Percentiles rank a stretch among this genome's conserved stretches.
These are phyloP conservation scores for Suillus occidentalis DNA, from an alignment of 768 basidiomycete species.

Conservation along the genomic window DNA sequence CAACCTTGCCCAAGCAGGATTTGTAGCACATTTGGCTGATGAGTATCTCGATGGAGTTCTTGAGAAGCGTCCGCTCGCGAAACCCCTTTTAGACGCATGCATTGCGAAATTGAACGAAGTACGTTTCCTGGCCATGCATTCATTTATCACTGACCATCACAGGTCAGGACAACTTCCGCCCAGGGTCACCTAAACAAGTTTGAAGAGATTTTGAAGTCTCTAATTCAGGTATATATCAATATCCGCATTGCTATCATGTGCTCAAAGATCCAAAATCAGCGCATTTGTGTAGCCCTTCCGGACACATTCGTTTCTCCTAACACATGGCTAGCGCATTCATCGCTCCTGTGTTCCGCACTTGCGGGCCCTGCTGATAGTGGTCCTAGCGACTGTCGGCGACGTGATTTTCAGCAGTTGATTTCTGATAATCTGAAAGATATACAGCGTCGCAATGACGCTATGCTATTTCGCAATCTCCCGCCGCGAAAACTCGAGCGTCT, in stretches of 20 bases:
- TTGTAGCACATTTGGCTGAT: slow-evolving; percentile 72
- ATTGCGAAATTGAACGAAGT: slow-evolving; percentile 69
- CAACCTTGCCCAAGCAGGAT: slow-evolving; percentile 81
- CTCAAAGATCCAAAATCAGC: slow-evolving; percentile 38
- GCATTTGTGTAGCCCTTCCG: slow-evolving; percentile 66
- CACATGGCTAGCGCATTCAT: slow-evolving; percentile 58
- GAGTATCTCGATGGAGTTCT: slow-evolving; percentile 77
- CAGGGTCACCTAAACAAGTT: slow-evolving; percentile 57
- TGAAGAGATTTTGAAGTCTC: slow-evolving; percentile 49
- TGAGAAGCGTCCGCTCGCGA: slow-evolving; percentile 62
- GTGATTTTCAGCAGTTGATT: slow-evolving; percentile 49
- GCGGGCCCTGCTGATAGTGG: slow-evolving; percentile 38
- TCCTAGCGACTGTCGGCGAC: slow-evolving; percentile 32
- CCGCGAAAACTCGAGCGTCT: slow-evolving; percentile 58
- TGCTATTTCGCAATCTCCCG: slow-evolving; percentile 70
- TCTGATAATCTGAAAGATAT: slow-evolving; percentile 67
- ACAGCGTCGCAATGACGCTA: slow-evolving; percentile 75
- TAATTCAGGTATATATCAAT: slow-evolving; percentile 57
- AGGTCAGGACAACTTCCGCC: slow-evolving; percentile 58
- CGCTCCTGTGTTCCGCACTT: slow-evolving; percentile 40
- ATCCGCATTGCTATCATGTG: slow-evolving; percentile 3
- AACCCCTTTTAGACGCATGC: slow-evolving; percentile 72
- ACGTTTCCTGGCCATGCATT: not conserved
- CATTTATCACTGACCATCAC: slow-evolving; percentile 8
- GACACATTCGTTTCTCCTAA: slow-evolving; percentile 76